phyloP scores from a whole-genome alignment of 2,329 filamentous ascomycete species.

The Botrytis fragariae region DNA sequence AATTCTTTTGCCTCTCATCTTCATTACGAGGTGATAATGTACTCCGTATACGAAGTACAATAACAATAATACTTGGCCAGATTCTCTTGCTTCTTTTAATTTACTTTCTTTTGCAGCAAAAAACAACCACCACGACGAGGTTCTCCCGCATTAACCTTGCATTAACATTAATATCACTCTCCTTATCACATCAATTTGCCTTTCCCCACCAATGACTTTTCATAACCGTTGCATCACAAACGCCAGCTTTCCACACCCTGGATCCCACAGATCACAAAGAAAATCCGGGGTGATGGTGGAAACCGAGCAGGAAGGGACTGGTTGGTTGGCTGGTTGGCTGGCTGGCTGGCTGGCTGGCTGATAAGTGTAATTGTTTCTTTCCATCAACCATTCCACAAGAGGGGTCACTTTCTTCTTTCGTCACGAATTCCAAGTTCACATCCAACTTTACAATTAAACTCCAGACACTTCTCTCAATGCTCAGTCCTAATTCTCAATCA shows the following conservation, averaged over 20 bases:
- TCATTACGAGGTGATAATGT: not conserved
- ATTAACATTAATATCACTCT: not conserved
- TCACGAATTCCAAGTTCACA: not conserved
- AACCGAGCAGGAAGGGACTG: not conserved
- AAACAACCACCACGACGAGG: not conserved
- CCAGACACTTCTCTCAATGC: too few relatives aligned
- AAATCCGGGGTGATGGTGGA: not conserved
- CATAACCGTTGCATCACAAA: not conserved
- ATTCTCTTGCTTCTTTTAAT: not conserved
- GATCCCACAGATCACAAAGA: not conserved
- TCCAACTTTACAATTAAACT: not conserved
- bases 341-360: not conserved
- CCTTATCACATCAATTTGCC: not conserved
- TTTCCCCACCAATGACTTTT: not conserved
- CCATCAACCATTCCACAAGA: not conserved
- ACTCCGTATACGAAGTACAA: not conserved
- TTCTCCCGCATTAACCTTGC: not conserved
- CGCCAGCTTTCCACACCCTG: not conserved
- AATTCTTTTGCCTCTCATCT: not conserved
- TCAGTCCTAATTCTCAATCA: not conserved
- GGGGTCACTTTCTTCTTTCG: not conserved
- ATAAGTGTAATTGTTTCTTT: not conserved
- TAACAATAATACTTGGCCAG: not conserved
- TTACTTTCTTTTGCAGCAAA: not conserved
- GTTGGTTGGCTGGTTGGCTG: not conserved